Evolutionary conservation across 169 alveolate genomes (phyloP), one percentile per base, ranked within the genome.

Genomic region (Plasmodium billcollinsi): DNA sequence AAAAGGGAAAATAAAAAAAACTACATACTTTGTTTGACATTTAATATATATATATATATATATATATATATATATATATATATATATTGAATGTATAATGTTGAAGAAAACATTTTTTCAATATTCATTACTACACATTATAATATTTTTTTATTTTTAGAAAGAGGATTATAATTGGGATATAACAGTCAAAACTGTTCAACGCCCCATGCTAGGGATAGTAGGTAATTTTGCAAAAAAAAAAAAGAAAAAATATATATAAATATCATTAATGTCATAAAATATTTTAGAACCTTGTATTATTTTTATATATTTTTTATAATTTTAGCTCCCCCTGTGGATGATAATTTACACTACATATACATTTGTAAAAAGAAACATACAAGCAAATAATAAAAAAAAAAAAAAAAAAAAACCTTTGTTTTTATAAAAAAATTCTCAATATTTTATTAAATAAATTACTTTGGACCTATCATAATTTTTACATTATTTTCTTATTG

Each of bases 171-270:
- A 80, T 62, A 80, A 80, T 58, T 80, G 90, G 90, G 69, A 69
- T 61, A 56, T 80, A 43, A 71, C 90, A 9, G 73, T 80, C 14
- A 80, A 80, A 45, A 80, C 90, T 12, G 90, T 80, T 15, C 67
- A 80, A 29, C 80, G 90, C 2, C 90, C 90, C 61, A 80, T 80
- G 76, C 45, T 80, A 80, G 90, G 90, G 26, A 69, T 80, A 54
- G 90, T 80, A 43, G 83, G 90, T 80, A 67, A 80, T 20, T 66
- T 20, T 4, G 11, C 5, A 33, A 33, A 6, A 33, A 4, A 39
- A 39, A 39, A 6, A 39, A 39, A 39, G 5, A 6, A 39, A 39
- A 39, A 5, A 5, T 39, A 39, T 21, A 11, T 61, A 33, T 33
- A 58, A 14, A 63, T 20, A 58, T 33, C 14, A 33, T 15, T 56